phyloP scores from a whole-genome alignment of 2,329 filamentous ascomycete genomes.

The Raffaelea albimanens region DNA sequence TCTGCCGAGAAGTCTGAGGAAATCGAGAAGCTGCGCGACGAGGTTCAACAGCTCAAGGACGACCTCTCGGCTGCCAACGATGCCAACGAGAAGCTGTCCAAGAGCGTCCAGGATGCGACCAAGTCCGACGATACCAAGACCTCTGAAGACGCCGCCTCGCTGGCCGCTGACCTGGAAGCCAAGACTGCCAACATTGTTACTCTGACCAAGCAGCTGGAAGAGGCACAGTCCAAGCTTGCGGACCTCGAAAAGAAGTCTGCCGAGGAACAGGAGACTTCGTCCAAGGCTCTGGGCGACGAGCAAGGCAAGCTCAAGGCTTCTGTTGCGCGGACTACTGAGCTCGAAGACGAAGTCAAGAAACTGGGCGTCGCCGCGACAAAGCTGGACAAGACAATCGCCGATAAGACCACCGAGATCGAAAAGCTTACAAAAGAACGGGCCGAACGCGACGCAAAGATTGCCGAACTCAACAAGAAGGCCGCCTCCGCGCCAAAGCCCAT shows the following conservation, averaged over 20 bases:
- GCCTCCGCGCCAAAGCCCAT: neutral
- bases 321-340: conserved; percentile 23
- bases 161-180: conserved; percentile 41
- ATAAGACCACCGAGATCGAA: conserved; percentile 32
- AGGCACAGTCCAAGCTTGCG: conserved; percentile 33
- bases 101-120: conserved; percentile 58
- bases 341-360: conserved; percentile 30
- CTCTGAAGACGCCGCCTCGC: conserved; percentile 25
- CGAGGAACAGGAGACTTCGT: conserved; percentile 21
- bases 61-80: conserved; percentile 61
- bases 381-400: conserved; percentile 34
- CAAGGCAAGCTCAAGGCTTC: conserved; percentile 23
- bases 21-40: conserved; percentile 58
- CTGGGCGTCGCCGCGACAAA: conserved; percentile 26
- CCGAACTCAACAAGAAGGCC: conserved; percentile 5
- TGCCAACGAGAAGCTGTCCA: conserved; percentile 55
- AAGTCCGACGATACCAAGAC: conserved; percentile 36
- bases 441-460: conserved; percentile 3
- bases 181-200: conserved; percentile 37
- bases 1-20: conserved; percentile 58
- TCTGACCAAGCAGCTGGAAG: conserved; percentile 38
- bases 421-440: conserved; percentile 25
- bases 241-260: conserved; percentile 29
- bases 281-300: conserved; percentile 20
- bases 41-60: conserved; percentile 57